phyloP scores from a whole-genome alignment of 495 filamentous ascomycete genomes.

The Penicillium dipodomyicola region DNA sequence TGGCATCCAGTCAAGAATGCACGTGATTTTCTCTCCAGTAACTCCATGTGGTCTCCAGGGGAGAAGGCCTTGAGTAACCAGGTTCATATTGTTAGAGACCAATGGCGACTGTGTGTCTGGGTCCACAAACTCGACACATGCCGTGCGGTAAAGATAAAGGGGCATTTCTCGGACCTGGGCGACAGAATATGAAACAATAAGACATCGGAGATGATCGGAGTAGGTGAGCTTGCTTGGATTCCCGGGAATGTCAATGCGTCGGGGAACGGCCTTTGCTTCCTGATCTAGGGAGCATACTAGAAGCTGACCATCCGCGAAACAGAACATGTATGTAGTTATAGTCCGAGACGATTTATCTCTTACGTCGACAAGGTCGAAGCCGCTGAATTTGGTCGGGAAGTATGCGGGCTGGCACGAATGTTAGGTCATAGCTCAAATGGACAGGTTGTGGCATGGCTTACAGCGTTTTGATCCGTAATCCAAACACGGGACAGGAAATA shows the following conservation, averaged over 20 bases:
- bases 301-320: conserved; percentile 41
- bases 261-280: conserved; percentile 39
- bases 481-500: conserved; percentile 38
- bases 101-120: conserved; percentile 36
- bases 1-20: conserved; percentile 51
- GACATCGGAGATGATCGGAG: conserved; percentile 37
- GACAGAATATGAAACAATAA: conserved; percentile 44
- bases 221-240: conserved; percentile 43
- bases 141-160: conserved; percentile 29
- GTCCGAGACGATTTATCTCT: conserved; percentile 13
- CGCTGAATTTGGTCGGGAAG: conserved; percentile 34
- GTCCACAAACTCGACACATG: conserved; percentile 44
- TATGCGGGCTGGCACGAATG: conserved; percentile 37
- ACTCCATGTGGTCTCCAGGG: conserved; percentile 36
- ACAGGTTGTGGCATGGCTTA: conserved; percentile 22
- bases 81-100: conserved; percentile 6
- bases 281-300: conserved; percentile 39
- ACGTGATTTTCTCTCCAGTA: conserved; percentile 49
- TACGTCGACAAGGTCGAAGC: conserved; percentile 31
- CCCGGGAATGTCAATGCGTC: conserved; percentile 43
- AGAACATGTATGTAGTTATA: conserved; percentile 39
- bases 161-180: conserved; percentile 24
- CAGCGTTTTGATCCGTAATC: conserved; percentile 47
- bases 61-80: conserved; percentile 4
- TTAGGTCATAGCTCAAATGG: conserved; percentile 10